Evolutionary conservation across 2,329 filamentous ascomycete species (phyloP), one percentile per base, ranked within the genome.

Genomic region (Alternaria dauci): DNA sequence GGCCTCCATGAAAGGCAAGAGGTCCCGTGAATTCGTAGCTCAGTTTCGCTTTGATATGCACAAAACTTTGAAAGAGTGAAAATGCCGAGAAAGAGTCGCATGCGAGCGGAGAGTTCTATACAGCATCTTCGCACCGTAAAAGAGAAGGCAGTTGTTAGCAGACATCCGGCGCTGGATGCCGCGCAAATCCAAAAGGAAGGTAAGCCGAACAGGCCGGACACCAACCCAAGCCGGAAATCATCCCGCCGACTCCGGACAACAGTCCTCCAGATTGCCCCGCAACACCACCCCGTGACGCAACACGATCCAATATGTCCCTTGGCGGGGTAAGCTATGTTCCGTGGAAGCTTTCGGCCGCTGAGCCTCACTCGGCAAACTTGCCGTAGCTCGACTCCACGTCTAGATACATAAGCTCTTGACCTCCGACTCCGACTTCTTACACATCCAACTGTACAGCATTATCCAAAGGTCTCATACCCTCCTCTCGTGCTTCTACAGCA

Each of bases 231-330:
- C 30, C 47, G 56, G 47, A 56, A 55, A 50, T 38, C 44, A 51
- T 34, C 30, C 34, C 44, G 36, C 56, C 48, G 54, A 48, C 48
- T 62, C 62, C 66, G 68, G 68, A 66, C 63, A 59, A 70, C 66
- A 64, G 61, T 62, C 55, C 54, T 62, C 63, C 65, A 62, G 54
- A 18, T 25, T 46, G 63, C 66, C 61, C 66, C 68, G 65, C 66
- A 67, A 69, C 66, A 67, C 58, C 67, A 68, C 42, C 38, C 53
- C 48, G 65, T 68, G 66, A 66, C 61, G 67, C 65, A 63, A 50
- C 50, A 43, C 52, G 11, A 50, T 12, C 20, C 47, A 39, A 28
- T 23, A 30, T 39, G 26, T 20, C 26, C 11, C 50, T 38, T 43
- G 52, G 46, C 52, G 59, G 64, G 54, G 50, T 46, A 59, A 44